Conservation (phyloP, 192 early-diverging fungal genomes). For the Coemansia sp. region DNA sequence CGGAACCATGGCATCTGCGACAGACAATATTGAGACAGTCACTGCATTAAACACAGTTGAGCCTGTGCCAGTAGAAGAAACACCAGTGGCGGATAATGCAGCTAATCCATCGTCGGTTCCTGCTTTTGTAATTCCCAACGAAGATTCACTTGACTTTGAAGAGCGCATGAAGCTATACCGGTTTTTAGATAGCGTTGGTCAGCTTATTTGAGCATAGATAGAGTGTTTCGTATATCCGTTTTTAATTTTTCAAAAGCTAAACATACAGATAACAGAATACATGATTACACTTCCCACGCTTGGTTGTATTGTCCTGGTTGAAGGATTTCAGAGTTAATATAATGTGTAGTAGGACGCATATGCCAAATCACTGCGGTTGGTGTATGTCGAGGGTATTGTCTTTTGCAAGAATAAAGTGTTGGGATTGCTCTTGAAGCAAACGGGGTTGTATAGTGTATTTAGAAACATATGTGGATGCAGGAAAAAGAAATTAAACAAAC, state of each 20-base stretch:
- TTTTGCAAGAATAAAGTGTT: neutral
- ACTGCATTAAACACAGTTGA: no score
- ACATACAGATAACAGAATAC: neutral
- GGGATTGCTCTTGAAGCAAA: no score
- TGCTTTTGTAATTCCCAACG: conserved; percentile 6
- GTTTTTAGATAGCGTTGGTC: conserved; percentile 4
- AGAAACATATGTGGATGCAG: neutral
- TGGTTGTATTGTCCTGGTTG: no score
- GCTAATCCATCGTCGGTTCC: no score
- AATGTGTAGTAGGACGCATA: no score
- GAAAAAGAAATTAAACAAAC: neutral
- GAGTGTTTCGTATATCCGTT: neutral
- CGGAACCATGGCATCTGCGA: no score
- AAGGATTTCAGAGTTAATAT: no score
- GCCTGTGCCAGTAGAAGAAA: no score
- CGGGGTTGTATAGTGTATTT: neutral
- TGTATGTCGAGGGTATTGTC: neutral
- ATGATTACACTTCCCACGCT: neutral
- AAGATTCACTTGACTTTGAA: conserved; percentile 5
- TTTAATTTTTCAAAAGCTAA: neutral
- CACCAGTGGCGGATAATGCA: no score
- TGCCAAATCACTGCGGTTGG: neutral
- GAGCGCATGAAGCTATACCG: conserved; percentile 5
- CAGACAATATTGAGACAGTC: no score
- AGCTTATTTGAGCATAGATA: neutral